Base-by-base conservation (phyloP, 1,284 basidiomycete genomes). In the Volvariella surrecta region DNA sequence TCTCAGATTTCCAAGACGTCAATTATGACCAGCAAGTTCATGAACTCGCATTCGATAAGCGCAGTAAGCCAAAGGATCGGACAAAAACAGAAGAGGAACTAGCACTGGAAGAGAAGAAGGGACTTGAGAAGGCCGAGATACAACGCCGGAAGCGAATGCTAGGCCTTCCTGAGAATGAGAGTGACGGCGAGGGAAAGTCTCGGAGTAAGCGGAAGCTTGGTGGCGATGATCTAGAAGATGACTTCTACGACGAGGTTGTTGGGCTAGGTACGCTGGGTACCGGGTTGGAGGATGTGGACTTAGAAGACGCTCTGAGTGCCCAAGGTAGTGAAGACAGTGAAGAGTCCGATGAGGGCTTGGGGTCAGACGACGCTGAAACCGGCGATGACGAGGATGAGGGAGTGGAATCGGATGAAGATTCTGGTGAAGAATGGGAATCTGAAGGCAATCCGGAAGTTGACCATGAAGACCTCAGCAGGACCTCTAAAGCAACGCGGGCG, bases 51-150 rank as follows among this genome's bases (percentile, higher is more conserved):
- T 96, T 94, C 55, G 96, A 99, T 47, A 81, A 88, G 51, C 79
- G 96, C 2, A 89, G 95, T 6, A 89, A 94, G 56, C 90, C 96
- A 1, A 96, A 93, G 58, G 90, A 99, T 59, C 72, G 96, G 45
- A 91, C 92, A 32, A 98, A 97, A 69, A 96, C 94, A 0, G 95
- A 96, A 55, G 93, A 95, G 53, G 96, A 99, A 60, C 56, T 91
- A 10, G 94, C 92, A 1, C 54, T 86, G 45, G 93, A 96, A 52
- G 89, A 90, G 58, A 94, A 90, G 53, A 86, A 92, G 54, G 72
- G 78, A 2, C 66, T 99, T 40, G 86, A 94, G 64, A 84, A 81
- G 57, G 89, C 89, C 0, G 96, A 99, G 64, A 74, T 76, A 49
- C 78, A 73, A 52, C 74, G 96, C 13, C 61, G 84, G 43, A 73